A percentile compares a stretch with the other conserved stretches of the same genome.
These are phyloP conservation scores for Vaccinium macrocarpon DNA, from an alignment of 148 eudicot species.

Conservation along the genomic window DNA sequence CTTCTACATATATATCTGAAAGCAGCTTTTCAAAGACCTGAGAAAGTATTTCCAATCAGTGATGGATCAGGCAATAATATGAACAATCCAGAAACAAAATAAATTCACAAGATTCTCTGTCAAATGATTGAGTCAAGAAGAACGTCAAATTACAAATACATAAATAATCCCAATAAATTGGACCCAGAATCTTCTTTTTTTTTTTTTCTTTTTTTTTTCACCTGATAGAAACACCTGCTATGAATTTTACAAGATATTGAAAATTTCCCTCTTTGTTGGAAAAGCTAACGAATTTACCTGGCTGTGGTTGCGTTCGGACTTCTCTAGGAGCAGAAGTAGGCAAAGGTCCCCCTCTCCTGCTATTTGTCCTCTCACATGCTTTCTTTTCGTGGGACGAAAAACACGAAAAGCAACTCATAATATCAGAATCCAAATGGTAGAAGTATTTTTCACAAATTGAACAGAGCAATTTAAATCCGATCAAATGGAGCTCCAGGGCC, in stretches of 20 bases:
- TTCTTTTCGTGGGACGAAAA: constrained; percentile 55
- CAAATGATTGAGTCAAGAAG: neutral
- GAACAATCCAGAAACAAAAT: neutral
- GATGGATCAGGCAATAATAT: neutral
- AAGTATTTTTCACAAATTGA: neutral
- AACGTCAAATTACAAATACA: neutral
- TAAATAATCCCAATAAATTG: neutral
- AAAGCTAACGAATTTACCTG: constrained; percentile 27
- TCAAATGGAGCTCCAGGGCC: neutral
- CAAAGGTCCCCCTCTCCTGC: constrained; percentile 20
- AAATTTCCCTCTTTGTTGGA: neutral
- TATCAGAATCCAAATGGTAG: constrained; percentile 11
- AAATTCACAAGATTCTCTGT: neutral
- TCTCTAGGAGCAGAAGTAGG: constrained; percentile 19
- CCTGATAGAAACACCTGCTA: neutral
- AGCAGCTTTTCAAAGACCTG: neutral
- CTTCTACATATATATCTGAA: neutral
- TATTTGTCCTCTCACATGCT: constrained; percentile 31
- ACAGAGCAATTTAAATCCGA: neutral
- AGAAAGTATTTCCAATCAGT: neutral
- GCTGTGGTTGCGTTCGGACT: constrained; percentile 22
- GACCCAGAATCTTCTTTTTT: neutral
- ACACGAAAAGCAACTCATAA: constrained; percentile 70
- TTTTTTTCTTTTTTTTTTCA: neutral
- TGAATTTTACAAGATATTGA: neutral